Base-by-base conservation (phyloP, 2,329 filamentous ascomycete species). In the Fusarium sublunatum region DNA sequence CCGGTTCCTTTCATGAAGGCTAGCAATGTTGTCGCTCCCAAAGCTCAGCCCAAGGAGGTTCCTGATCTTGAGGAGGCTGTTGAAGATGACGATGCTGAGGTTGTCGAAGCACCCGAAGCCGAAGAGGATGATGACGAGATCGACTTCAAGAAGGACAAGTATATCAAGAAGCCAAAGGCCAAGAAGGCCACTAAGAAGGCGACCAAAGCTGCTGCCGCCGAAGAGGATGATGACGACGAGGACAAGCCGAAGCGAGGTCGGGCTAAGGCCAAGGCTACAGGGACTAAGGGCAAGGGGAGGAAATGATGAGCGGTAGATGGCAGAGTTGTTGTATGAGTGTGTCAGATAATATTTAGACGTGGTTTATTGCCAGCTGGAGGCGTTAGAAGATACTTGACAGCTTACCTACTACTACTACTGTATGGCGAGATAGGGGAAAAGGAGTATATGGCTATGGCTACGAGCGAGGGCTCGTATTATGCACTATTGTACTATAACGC, bases 1-100 rank as follows among this genome's bases (percentile, higher is more conserved):
- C 94, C 94, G 0, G 79, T 99, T 47, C 93, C 95, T 2, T 99
- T 97, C 78, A 97, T 98, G 88, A 98, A 97, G 78, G 92, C 93
- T 3, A 92, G 86, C 70, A 91, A 84, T 64, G 85, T 95, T 13
- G 76, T 87, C 9, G 90, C 87, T 4, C 88, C 92, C 5, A 92
- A 91, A 80, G 89, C 88, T 70, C 79, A 83, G 36, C 80, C 86
- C 25, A 88, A 87, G 76, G 92, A 94, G 43, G 91, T 90, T 61
- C 96, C 95, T 1, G 95, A 99, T 78, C 84, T 99, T 29, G 95
- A 99, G 78, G 95, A 99, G 77, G 95, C 93, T 2, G 90, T 99
- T 50, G 93, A 98, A 44, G 94, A 96, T 68, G 94, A 96, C 41
- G 91, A 88, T 19, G 88, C 83, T n/a, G 88, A 88, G 31, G 79